These are phyloP conservation scores for Candolleomyces aberdarensis DNA, from an alignment of 768 basidiomycete species.

Conservation along the genomic window DNA sequence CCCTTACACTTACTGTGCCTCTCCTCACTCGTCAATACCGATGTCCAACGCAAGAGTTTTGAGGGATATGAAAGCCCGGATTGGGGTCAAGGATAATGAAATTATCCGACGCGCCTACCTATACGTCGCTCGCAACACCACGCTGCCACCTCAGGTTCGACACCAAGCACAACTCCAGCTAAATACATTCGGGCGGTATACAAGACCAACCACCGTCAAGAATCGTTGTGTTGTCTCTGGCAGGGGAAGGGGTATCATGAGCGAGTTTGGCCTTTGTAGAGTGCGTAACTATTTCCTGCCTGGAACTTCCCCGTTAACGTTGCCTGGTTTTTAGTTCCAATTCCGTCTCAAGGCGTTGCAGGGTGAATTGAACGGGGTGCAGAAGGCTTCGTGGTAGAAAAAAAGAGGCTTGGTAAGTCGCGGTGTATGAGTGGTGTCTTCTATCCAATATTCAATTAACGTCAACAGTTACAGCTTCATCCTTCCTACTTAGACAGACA, in stretches of 20 bases:
- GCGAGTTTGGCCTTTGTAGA: conserved; percentile 83
- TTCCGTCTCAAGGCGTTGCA: conserved; percentile 82
- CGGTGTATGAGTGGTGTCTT: not conserved
- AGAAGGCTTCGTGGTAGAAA: conserved; percentile 89
- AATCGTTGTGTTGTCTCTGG: conserved; percentile 87
- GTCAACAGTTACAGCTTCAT: not conserved
- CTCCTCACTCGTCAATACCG: not conserved
- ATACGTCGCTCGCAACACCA: conserved; percentile 89
- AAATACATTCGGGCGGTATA: conserved; percentile 80
- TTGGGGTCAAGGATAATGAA: conserved; percentile 71
- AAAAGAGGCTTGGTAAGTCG: not conserved
- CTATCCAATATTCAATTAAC: not conserved
- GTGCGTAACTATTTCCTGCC: conserved; percentile 37
- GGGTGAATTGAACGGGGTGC: conserved; percentile 83
- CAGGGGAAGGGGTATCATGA: conserved; percentile 81
- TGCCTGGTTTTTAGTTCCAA: conserved; percentile 59
- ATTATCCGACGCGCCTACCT: conserved; percentile 86
- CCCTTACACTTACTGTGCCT: not conserved
- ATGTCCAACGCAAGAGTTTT: conserved; percentile 53
- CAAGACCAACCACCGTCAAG: conserved; percentile 84
- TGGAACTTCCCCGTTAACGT: not conserved
- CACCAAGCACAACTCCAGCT: conserved; percentile 94
- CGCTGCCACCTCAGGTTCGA: conserved; percentile 82
- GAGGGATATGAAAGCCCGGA: conserved; percentile 76
- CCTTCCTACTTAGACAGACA: too few species aligned